Conservation (phyloP, 75 land plant genomes). For the Ceratopteris richardii region DNA sequence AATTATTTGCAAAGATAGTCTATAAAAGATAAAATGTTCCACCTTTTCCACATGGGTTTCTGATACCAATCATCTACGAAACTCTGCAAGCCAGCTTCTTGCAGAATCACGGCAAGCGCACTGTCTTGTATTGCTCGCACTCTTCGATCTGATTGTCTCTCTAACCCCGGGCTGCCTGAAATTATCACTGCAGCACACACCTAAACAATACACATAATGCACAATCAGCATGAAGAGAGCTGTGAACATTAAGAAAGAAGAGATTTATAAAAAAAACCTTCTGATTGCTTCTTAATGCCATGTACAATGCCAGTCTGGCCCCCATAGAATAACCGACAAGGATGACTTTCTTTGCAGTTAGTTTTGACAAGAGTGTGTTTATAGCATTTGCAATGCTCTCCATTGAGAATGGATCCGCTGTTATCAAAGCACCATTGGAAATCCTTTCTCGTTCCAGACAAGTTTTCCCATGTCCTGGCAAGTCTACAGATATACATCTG, state of each 20-base stretch:
- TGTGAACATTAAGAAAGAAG: no score
- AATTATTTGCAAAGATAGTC: neutral
- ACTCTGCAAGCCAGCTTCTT: conserved; percentile 35
- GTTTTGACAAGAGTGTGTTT: conserved; percentile 24
- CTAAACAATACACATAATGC: conserved; percentile 36
- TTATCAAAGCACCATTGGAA: neutral
- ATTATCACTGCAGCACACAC: conserved; percentile 56
- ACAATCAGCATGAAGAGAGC: no score
- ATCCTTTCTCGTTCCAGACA: conserved; percentile 3
- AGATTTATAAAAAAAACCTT: conserved; percentile 6
- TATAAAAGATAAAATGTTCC: neutral
- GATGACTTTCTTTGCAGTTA: conserved; percentile 38
- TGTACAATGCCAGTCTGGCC: conserved; percentile 82
- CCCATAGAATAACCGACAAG: conserved; percentile 98
- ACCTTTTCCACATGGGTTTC: conserved; percentile 80
- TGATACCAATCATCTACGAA: conserved; percentile 78
- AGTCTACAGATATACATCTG: conserved; percentile 78
- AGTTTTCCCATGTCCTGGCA: conserved; percentile 91
- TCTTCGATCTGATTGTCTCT: conserved; percentile 29
- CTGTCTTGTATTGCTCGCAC: conserved; percentile 54
- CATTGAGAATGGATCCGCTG: conserved; percentile 33
- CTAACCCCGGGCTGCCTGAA: conserved; percentile 92
- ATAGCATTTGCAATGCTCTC: conserved; percentile 46
- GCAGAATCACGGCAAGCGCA: conserved; percentile 41
- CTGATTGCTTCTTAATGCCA: conserved; percentile 45